phyloP scores from a whole-genome alignment of 2,329 filamentous ascomycete species.

The Lachnellula cervina region DNA sequence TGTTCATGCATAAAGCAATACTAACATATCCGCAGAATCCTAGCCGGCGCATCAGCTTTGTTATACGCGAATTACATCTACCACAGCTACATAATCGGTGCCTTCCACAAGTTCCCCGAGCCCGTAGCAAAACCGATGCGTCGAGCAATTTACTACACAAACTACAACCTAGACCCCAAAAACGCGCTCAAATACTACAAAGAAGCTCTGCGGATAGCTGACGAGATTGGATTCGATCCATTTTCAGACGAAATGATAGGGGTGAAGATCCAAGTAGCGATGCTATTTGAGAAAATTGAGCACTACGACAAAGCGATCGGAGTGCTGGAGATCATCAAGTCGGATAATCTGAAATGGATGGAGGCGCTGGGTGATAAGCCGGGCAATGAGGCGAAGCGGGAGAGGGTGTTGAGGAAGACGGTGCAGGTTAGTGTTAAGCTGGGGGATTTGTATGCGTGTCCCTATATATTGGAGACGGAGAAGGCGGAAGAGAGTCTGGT shows the following conservation, averaged over 20 bases:
- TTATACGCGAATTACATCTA: constrained; percentile 30
- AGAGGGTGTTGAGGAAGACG: constrained; percentile 65
- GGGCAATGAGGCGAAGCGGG: constrained; percentile 43
- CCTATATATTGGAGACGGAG: constrained; percentile 68
- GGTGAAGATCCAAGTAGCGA: constrained; percentile 75
- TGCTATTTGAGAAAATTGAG: constrained; percentile 72
- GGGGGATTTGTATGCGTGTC: constrained; percentile 73
- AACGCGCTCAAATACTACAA: constrained; percentile 80
- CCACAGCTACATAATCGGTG: constrained; percentile 30
- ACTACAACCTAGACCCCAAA: constrained; percentile 67
- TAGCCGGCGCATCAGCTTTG: constrained; percentile 21
- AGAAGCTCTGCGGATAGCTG: constrained; percentile 68
- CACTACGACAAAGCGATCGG: constrained; percentile 67
- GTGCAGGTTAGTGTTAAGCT: constrained; percentile 78
- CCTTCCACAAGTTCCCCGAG: constrained; percentile 58
- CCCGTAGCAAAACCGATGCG: constrained; percentile 74
- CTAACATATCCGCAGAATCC: constrained; percentile 20
- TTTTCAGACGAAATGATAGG: constrained; percentile 90
- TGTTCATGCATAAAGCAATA: neutral
- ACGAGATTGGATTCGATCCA: constrained; percentile 73
- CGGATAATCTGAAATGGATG: constrained; percentile 63
- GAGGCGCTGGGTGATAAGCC: constrained; percentile 49
- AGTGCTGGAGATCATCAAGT: constrained; percentile 70
- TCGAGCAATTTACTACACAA: constrained; percentile 80
- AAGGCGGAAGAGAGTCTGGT: constrained; percentile 70